Evolutionary conservation across 345 rosid genomes (phyloP).

Genomic region (Syzygium aqueum): DNA sequence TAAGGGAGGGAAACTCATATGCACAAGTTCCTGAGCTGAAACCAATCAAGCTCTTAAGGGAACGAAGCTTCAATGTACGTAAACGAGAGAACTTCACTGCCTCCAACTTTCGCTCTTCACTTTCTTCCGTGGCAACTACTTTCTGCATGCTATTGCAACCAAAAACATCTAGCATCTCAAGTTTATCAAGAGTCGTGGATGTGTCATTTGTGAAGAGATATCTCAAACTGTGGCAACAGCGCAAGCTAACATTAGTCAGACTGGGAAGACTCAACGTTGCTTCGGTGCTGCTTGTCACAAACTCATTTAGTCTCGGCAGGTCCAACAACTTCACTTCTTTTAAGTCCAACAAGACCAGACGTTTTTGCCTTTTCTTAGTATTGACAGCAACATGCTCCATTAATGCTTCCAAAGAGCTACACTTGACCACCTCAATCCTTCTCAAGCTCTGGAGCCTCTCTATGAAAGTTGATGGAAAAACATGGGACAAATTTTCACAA

Average conservation of each 20-base stretch:
- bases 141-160: not conserved
- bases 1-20: not conserved
- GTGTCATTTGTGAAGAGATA: not conserved
- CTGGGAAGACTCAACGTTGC: not conserved
- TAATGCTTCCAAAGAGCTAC: not conserved
- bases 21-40: not conserved
- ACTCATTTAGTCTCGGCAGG: not conserved
- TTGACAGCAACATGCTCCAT: rapidly evolving
- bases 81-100: not conserved
- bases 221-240: not conserved
- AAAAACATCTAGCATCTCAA: not conserved
- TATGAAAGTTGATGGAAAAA: not conserved
- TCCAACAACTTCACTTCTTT: not conserved
- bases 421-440: rapidly evolving
- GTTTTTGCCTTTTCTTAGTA: rapidly evolving
- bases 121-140: not conserved
- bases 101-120: not conserved
- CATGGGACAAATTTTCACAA: not conserved
- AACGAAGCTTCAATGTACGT: not conserved
- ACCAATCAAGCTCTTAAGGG: not conserved
- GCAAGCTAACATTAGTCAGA: not conserved
- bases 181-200: not conserved
- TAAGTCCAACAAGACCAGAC: rapidly evolving
- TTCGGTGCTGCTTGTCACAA: not conserved
- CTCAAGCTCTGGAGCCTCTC: not conserved